Evolutionary conservation across 805 yeast species (phyloP).

Genomic region (Sungouiozyma ichnusensis): DNA sequence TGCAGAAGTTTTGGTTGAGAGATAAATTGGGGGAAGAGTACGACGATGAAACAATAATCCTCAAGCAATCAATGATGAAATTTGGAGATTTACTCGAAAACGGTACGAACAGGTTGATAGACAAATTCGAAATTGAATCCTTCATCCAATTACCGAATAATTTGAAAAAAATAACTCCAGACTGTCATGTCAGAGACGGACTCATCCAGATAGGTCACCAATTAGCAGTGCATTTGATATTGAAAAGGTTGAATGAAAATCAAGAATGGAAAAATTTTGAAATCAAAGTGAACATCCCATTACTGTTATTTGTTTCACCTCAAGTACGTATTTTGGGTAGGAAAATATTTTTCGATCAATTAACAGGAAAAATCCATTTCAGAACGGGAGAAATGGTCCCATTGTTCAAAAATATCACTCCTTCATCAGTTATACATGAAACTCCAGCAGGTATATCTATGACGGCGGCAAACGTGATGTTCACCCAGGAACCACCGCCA

Average conservation of each 20-base stretch:
- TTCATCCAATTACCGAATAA: slow-evolving; percentile 56
- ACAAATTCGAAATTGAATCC: slow-evolving; percentile 55
- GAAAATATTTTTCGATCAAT: slow-evolving; percentile 29
- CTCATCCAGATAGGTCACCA: slow-evolving; percentile 71
- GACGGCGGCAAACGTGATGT: not conserved
- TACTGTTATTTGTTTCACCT: slow-evolving; percentile 62
- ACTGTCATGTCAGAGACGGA: slow-evolving; percentile 57
- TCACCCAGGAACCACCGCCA: not conserved
- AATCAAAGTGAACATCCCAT: slow-evolving; percentile 76
- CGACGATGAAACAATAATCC: slow-evolving; percentile 50
- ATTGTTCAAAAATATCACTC: slow-evolving; percentile 14
- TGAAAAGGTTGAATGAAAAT: slow-evolving; percentile 36
- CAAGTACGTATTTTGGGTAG: slow-evolving; percentile 49
- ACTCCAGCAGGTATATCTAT: slow-evolving; percentile 1
- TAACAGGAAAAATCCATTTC: slow-evolving; percentile 33
- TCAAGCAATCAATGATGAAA: slow-evolving; percentile 38
- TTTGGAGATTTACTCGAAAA: slow-evolving; percentile 34
- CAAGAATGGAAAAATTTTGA: slow-evolving; percentile 78
- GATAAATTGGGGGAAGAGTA: slow-evolving; percentile 46
- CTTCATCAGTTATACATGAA: not conserved
- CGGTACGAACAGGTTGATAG: slow-evolving; percentile 29
- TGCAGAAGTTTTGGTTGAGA: slow-evolving; percentile 53
- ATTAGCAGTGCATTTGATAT: slow-evolving; percentile 58
- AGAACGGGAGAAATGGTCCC: slow-evolving; percentile 29
- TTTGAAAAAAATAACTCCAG: slow-evolving; percentile 68